Evolutionary conservation across 805 yeast genomes (phyloP).

Genomic region (Hanseniaspora guilliermondii): DNA sequence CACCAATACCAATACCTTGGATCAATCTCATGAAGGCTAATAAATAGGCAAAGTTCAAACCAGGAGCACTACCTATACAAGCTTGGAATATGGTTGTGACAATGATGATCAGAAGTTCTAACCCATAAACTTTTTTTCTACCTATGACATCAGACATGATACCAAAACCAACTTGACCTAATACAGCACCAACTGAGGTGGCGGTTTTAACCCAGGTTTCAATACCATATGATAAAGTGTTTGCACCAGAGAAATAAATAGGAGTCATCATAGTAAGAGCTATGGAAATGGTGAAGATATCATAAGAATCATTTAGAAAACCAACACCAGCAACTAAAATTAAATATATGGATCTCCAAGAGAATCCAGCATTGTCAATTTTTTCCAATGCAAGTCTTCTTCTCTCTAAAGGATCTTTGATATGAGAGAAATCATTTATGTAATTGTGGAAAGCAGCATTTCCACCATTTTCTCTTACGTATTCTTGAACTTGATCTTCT

Average conservation of each 20-base stretch:
- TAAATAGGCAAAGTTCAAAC: constrained; percentile 59
- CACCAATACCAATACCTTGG: constrained; percentile 95
- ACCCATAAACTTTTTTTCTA: constrained; percentile 78
- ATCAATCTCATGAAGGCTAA: constrained; percentile 67
- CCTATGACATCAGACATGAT: constrained; percentile 69
- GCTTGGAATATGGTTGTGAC: constrained; percentile 69
- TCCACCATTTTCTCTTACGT: constrained; percentile 50
- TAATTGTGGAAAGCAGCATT: constrained; percentile 78
- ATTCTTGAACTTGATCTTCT: constrained; percentile 19
- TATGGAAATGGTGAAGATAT: constrained; percentile 79
- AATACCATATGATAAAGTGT: constrained; percentile 55
- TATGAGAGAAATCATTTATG: constrained; percentile 65
- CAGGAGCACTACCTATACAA: constrained; percentile 57
- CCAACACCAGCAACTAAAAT: constrained; percentile 86
- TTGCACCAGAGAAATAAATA: constrained; percentile 49
- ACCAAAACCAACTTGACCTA: constrained; percentile 84
- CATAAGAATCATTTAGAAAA: constrained; percentile 85
- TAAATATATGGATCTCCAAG: constrained; percentile 75
- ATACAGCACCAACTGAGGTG: constrained; percentile 86
- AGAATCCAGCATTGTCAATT: constrained; percentile 65
- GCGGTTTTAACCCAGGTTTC: constrained; percentile 70
- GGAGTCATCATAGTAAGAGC: constrained; percentile 67
- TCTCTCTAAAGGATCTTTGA: constrained; percentile 76
- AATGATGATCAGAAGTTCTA: constrained; percentile 75
- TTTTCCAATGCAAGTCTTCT: constrained; percentile 75